Conservation (phyloP, 768 basidiomycete genomes). For the Inosperma sp. region DNA sequence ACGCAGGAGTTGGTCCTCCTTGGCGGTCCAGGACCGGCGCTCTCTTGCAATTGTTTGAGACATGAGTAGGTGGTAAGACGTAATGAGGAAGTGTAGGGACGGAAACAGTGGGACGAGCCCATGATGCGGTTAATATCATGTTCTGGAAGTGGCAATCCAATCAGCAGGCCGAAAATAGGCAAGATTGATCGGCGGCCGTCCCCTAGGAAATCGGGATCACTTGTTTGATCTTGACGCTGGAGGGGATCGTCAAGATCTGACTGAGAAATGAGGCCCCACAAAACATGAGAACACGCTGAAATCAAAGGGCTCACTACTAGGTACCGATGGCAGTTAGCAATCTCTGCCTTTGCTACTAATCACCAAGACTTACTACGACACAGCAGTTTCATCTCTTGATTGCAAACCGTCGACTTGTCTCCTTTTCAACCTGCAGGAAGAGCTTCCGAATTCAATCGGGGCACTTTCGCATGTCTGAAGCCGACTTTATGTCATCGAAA, state of each 20-base stretch:
- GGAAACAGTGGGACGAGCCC: conserved; percentile 14
- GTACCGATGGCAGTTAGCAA: too few species aligned
- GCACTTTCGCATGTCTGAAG: too few species aligned
- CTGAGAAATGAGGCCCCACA: too few species aligned
- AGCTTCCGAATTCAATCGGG: too few species aligned
- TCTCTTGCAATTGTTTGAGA: conserved; percentile 40
- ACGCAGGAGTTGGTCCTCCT: conserved; percentile 50
- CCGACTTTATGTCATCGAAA: too few species aligned
- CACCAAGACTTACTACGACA: too few species aligned
- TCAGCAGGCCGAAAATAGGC: conserved; percentile 18
- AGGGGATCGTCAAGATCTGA: conserved; percentile 21
- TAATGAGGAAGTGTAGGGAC: conserved; percentile 17
- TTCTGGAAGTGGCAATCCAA: conserved; percentile 18
- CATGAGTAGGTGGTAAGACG: conserved; percentile 18
- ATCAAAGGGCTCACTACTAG: too few species aligned
- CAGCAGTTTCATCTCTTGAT: too few species aligned
- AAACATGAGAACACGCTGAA: not conserved
- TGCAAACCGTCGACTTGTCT: too few species aligned
- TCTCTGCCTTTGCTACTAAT: too few species aligned
- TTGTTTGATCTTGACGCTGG: conserved; percentile 16
- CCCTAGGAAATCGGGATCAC: conserved; percentile 35
- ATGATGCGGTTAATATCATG: conserved; percentile 27
- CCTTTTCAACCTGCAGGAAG: too few species aligned
- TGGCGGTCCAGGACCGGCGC: conserved; percentile 48
- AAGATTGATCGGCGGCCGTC: conserved; percentile 24